Base-by-base conservation (phyloP, 306 rosid genomes). In the Rosa rugosa region DNA sequence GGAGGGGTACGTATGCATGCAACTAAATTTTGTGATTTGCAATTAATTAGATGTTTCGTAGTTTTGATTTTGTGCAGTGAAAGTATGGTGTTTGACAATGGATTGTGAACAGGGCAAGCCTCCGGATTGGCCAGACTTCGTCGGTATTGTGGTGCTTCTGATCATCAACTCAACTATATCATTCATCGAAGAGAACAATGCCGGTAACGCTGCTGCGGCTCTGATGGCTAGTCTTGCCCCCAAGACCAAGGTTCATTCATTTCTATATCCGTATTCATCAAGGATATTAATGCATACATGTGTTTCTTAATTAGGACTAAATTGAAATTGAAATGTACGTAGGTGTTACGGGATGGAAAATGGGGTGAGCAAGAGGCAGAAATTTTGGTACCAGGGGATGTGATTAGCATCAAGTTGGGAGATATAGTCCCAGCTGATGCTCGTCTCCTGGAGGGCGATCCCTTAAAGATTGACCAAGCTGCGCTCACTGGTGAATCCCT, bases 141-240 rank as follows among this genome's bases (percentile, higher is more conserved):
- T 85, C 25, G 98, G 98, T 73, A 94, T 94, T 73, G 77, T 88
- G 2, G 96, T 87, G 74, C 73, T 94, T 83, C 86, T 94, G 11
- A 10, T 92, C 79, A 92, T 94, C 79, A 94, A 94, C 83, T 92
- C 98, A 17, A 94, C 98, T 22, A 94, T 94, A 41, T 92, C 97
- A 76, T 94, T 94, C 85, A 94, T 94, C 65, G 98, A 94, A 77
- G 98, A 94, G 76, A 90, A 92, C 89, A 94, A 90, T 65, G 98
- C 98, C 4, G 97, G 98, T 65, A 94, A 94, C 76, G 98, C 98
- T 0, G 97, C 98, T 5, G 97, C 98, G 0, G 98, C 97, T 73
- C 84, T 94, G 0, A 94, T 94, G 98, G 98, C 97, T 22, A 93
- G 98, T 81, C 98, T 94, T 79, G 98, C 98, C 69, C 98, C 98